Conservation (phyloP, 1,139 yeast species). For the Lizanozyma gosingica region DNA sequence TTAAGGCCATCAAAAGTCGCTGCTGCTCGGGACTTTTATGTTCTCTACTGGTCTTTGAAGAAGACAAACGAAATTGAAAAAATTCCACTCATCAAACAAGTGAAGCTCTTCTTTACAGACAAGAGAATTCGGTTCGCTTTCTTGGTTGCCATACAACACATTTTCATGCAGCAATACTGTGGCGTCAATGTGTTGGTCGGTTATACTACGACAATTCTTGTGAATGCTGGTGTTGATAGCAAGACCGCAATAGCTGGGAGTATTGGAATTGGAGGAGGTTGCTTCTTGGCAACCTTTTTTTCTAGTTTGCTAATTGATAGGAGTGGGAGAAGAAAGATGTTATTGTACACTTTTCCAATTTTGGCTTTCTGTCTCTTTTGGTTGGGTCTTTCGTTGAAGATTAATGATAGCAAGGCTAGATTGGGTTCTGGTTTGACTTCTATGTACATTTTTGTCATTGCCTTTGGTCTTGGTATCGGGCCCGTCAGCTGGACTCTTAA, state of each 20-base stretch:
- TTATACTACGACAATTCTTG: constrained; percentile 2
- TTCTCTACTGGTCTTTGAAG: constrained; percentile 1
- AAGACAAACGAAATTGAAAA: constrained; percentile 5
- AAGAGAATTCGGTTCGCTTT: constrained; percentile 4
- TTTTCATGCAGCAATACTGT: constrained; percentile 5
- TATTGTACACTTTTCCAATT: constrained; percentile 5
- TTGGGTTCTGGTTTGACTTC: constrained; percentile 4
- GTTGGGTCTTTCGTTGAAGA: constrained; percentile 3
- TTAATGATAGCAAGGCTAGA: neutral
- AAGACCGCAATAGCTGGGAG: constrained; percentile 3
- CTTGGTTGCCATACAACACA: constrained; percentile 2
- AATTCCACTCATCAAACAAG: too few species aligned
- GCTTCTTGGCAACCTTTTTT: constrained; percentile 5
- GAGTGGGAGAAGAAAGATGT: constrained; percentile 5
- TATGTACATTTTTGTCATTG: constrained; percentile 4
- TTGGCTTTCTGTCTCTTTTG: constrained; percentile 4
- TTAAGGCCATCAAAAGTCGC: constrained; percentile 2
- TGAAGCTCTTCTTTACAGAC: neutral
- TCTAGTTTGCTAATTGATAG: constrained; percentile 5
- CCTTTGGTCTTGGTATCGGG: constrained; percentile 5
- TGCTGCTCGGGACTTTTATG: constrained; percentile 4
- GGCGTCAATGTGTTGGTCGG: constrained; percentile 6
- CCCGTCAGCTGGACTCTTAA: constrained; percentile 5
- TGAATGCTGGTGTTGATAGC: constrained; percentile 2
- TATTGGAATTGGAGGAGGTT: constrained; percentile 4